These are phyloP conservation scores for Suillus spraguei DNA, from an alignment of 768 basidiomycete genomes.

Conservation along the genomic window DNA sequence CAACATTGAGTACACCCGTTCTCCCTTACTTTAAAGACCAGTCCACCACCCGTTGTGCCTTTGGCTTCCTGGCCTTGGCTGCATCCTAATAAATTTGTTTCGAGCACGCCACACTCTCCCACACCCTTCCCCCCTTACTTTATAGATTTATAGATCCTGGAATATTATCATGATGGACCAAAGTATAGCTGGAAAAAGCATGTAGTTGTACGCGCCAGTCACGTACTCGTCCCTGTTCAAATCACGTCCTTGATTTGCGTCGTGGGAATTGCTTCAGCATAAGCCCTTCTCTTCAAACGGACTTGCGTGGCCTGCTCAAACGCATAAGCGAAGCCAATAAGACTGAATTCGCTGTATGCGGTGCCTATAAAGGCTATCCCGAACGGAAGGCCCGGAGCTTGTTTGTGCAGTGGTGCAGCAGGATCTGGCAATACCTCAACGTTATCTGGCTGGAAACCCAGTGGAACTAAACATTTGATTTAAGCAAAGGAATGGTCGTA, in stretches of 20 bases:
- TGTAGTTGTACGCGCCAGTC: background rate
- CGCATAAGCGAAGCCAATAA: conserved; percentile 62
- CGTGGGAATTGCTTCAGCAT: conserved; percentile 53
- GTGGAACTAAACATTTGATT: conserved; percentile 42
- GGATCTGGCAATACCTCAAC: conserved; percentile 41
- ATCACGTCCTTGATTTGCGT: conserved; percentile 47
- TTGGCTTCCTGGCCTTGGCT: no score
- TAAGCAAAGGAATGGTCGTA: conserved; percentile 9
- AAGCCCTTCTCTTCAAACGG: conserved; percentile 49
- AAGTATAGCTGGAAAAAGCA: background rate
- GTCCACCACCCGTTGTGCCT: no score
- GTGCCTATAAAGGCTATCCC: conserved; percentile 66
- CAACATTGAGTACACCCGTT: no score
- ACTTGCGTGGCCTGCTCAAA: conserved; percentile 67
- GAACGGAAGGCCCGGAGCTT: conserved; percentile 54
- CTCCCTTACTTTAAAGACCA: no score
- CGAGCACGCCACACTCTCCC: no score
- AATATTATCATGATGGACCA: background rate
- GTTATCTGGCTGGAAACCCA: conserved; percentile 58
- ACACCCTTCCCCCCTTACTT: no score
- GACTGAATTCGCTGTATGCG: conserved; percentile 58
- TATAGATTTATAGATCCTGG: no score
- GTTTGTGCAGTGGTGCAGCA: conserved; percentile 40
- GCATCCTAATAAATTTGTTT: no score
- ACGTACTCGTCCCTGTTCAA: conserved; percentile 7